phyloP scores from a whole-genome alignment of 2,329 filamentous ascomycete species.

The Ceratocystis colombiana region DNA sequence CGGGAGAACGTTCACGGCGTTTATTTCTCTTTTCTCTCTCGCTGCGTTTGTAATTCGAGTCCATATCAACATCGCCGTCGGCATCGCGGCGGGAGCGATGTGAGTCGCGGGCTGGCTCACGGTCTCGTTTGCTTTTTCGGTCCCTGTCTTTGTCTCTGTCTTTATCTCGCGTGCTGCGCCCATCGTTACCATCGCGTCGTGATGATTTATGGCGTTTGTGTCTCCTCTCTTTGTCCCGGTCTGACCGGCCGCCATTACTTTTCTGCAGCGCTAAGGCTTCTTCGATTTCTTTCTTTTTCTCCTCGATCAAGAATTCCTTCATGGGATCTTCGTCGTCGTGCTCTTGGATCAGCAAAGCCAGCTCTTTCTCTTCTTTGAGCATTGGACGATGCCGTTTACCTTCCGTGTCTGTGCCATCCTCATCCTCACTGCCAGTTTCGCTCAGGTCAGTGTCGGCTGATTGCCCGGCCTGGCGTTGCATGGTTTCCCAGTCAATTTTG shows the following conservation, averaged over 20 bases:
- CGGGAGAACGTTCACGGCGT: slow-evolving; percentile 16
- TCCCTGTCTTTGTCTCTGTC: slow-evolving; percentile 27
- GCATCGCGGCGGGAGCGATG: slow-evolving; percentile 35
- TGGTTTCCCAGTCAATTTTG: slow-evolving; percentile 50
- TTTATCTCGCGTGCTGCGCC: background rate
- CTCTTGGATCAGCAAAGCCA: slow-evolving; percentile 62
- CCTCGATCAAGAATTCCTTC: slow-evolving; percentile 80
- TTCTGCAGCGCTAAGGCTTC: slow-evolving; percentile 48
- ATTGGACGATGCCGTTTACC: slow-evolving; percentile 45
- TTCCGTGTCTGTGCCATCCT: slow-evolving; percentile 39
- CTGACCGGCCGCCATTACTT: slow-evolving; percentile 35
- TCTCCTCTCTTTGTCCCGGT: slow-evolving; percentile 20
- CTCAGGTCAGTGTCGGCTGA: slow-evolving; percentile 37
- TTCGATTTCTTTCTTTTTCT: slow-evolving; percentile 83
- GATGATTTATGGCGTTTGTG: slow-evolving; percentile 36
- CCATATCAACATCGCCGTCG: slow-evolving; percentile 27
- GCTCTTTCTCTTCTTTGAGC: slow-evolving; percentile 71
- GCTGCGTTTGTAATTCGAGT: slow-evolving; percentile 31
- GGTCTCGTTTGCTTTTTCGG: background rate
- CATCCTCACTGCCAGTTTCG: slow-evolving; percentile 32
- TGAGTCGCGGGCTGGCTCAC: slow-evolving; percentile 36
- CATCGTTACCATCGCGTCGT: background rate
- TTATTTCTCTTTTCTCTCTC: slow-evolving; percentile 20
- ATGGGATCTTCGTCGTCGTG: slow-evolving; percentile 96
- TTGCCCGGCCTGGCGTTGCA: slow-evolving; percentile 44